phyloP scores from a whole-genome alignment of 768 basidiomycete genomes.

The Galerina sulciceps region DNA sequence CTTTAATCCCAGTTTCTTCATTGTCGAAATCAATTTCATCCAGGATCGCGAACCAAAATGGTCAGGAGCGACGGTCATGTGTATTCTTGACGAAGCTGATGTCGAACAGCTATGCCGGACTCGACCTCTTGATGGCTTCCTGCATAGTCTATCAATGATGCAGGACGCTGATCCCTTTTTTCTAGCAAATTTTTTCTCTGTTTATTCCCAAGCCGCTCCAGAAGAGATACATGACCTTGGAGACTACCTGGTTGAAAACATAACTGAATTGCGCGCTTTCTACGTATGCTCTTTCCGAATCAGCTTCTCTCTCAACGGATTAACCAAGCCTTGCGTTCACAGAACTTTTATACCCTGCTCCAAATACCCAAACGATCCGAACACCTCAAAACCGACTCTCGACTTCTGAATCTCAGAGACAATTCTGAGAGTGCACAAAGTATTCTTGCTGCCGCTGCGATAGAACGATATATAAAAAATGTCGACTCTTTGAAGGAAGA shows the following conservation, averaged over 20 bases:
- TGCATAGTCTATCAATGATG: neutral
- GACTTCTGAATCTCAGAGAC: neutral
- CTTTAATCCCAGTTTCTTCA: neutral
- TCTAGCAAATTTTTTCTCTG: neutral
- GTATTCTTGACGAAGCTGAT: neutral
- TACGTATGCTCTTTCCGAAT: neutral
- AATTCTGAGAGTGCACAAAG: neutral
- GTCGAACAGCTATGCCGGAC: neutral
- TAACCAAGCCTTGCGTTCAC: neutral
- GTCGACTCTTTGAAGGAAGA: neutral
- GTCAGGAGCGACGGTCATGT: neutral
- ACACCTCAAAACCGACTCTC: neutral
- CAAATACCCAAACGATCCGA: neutral
- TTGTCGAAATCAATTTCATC: too few relatives aligned
- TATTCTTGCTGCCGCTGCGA: neutral
- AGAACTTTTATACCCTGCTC: slow-evolving; percentile 5
- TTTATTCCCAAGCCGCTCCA: neutral
- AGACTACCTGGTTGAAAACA: neutral
- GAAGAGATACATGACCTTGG: neutral
- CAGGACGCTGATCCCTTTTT: neutral
- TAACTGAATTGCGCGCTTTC: neutral
- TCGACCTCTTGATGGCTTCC: neutral
- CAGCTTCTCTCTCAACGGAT: neutral
- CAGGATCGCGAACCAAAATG: neutral
- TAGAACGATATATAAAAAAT: slow-evolving; percentile 4